phyloP scores from a whole-genome alignment of 805 yeast species.

The Cyberlindnera saturnus region DNA sequence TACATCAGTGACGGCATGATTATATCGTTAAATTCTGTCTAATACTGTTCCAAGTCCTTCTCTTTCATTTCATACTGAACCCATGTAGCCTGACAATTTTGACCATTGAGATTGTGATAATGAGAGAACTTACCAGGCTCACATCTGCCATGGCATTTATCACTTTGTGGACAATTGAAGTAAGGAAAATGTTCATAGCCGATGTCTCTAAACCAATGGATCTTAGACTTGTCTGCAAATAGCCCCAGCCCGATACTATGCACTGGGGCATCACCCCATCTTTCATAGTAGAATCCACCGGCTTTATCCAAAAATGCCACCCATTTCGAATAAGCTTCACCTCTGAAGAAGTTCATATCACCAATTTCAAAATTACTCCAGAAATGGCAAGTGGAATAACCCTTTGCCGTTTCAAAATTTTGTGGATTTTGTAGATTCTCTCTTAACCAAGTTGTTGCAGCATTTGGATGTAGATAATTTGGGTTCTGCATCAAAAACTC shows the following conservation, averaged over 20 bases:
- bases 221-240: slow-evolving; percentile 58
- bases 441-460: slow-evolving; percentile 58
- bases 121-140: slow-evolving; percentile 47
- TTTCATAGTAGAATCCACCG: slow-evolving; percentile 83
- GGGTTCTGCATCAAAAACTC: slow-evolving; percentile 52
- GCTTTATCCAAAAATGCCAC: slow-evolving; percentile 55
- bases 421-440: slow-evolving; percentile 49
- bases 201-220: slow-evolving; percentile 86
- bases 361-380: slow-evolving; percentile 90
- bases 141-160: slow-evolving; percentile 44
- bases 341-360: slow-evolving; percentile 73
- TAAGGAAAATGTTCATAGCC: slow-evolving; percentile 77
- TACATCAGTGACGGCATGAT: background rate
- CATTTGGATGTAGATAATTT: slow-evolving; percentile 51
- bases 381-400: slow-evolving; percentile 68
- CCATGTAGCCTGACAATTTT: slow-evolving; percentile 77
- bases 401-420: slow-evolving; percentile 35
- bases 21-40: background rate
- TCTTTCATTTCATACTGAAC: slow-evolving; percentile 37
- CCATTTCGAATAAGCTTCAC: slow-evolving; percentile 61
- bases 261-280: slow-evolving; percentile 95
- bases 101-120: slow-evolving; percentile 47
- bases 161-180: slow-evolving; percentile 63
- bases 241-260: slow-evolving; percentile 70
- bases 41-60: slow-evolving; percentile 23